Evolutionary conservation across 768 basidiomycete species (phyloP).

Genomic region (Coprinellus micaceus): DNA sequence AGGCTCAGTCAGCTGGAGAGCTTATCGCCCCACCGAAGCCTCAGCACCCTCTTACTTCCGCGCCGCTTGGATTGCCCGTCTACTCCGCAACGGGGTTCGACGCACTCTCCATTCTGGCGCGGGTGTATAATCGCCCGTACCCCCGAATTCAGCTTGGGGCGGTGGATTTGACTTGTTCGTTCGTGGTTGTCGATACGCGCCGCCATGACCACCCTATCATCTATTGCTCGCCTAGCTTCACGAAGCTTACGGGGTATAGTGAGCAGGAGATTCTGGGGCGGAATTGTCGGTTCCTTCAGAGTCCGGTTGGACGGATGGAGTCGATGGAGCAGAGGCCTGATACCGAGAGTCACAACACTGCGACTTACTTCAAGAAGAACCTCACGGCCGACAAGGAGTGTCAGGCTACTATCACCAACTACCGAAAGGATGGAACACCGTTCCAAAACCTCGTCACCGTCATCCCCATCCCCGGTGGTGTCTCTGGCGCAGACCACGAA

Average conservation of each 20-base stretch:
- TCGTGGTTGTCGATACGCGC: conserved; percentile 83
- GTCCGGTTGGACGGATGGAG: conserved; percentile 51
- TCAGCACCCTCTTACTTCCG: conserved; percentile 21
- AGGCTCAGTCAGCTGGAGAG: conserved; percentile 2
- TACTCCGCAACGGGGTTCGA: conserved; percentile 94
- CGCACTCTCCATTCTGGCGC: conserved; percentile 73
- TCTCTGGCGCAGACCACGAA: conserved; percentile 43
- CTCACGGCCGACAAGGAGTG: conserved; percentile 79
- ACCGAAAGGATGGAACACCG: conserved; percentile 74
- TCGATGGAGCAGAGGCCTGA: conserved; percentile 46
- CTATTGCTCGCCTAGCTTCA: conserved; percentile 86
- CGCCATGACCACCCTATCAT: conserved; percentile 83
- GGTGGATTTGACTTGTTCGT: conserved; percentile 89
- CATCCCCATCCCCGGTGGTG: conserved; percentile 77
- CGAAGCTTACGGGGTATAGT: conserved; percentile 67
- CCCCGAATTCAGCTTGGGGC: conserved; percentile 81
- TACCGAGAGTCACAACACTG: conserved; percentile 57
- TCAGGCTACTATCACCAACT: conserved; percentile 86
- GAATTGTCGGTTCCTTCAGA: conserved; percentile 90
- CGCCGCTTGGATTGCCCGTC: conserved; percentile 48
- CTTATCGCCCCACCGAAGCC: conserved; percentile 1
- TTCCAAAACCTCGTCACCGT: conserved; percentile 93
- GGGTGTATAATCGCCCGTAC: conserved; percentile 70
- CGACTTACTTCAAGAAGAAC: conserved; percentile 57
- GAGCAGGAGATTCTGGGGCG: conserved; percentile 78